Percentiles rank a stretch among this genome's conserved stretches.
Evolutionary conservation across 768 basidiomycete genomes (phyloP).

Genomic region (Tylopilus intermedius): DNA sequence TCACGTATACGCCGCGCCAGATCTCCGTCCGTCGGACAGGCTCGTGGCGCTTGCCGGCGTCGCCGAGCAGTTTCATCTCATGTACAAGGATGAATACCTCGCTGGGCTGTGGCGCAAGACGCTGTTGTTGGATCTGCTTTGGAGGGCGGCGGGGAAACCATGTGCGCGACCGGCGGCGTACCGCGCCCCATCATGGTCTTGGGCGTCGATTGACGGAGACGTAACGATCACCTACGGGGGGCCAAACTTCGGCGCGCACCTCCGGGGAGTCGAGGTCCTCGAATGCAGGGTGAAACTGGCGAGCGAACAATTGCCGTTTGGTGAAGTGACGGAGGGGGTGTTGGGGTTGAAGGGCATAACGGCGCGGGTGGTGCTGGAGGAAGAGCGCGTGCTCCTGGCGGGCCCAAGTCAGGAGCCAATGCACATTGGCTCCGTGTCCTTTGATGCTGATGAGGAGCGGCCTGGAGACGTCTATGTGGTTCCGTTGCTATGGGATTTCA

Average conservation of each 20-base stretch:
- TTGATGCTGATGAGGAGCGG: not conserved
- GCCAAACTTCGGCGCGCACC: not conserved
- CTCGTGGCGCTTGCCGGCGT: not conserved
- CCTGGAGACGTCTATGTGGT: not conserved
- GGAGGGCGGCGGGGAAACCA: not conserved
- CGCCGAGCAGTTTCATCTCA: not conserved
- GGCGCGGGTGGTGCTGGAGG: not conserved
- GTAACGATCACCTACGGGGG: not conserved
- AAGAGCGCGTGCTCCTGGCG: not conserved
- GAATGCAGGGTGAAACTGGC: not conserved
- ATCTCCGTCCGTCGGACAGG: not conserved
- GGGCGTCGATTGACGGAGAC: not conserved
- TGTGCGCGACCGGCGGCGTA: not conserved
- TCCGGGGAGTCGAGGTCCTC: not conserved
- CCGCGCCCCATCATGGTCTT: slow-evolving; percentile 1
- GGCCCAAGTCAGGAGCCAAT: not conserved
- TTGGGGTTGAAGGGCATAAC: not conserved
- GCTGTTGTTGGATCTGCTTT: not conserved
- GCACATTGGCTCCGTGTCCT: not conserved
- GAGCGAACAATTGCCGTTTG: not conserved
- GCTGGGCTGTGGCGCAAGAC: slow-evolving; percentile 1
- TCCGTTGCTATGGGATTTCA: not conserved
- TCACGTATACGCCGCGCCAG: not conserved
- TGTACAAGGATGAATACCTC: not conserved
- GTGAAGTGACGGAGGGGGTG: not conserved